Evolutionary conservation across 805 yeast species (phyloP), one percentile per base, ranked within the genome.

Genomic region (Wickerhamiella slavikovae): DNA sequence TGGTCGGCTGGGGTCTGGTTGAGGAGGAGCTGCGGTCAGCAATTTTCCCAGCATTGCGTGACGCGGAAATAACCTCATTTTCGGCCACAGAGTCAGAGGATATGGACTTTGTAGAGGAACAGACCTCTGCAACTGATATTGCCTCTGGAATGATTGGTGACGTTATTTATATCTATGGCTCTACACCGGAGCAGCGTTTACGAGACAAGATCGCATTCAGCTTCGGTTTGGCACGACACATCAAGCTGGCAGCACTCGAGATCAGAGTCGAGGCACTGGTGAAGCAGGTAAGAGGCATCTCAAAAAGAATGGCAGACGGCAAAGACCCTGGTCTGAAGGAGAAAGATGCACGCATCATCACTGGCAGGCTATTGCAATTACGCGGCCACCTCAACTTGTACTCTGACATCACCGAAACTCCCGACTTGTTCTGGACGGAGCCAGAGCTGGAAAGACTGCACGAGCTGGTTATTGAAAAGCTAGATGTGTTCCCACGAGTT

Each of bases 341-440:
- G 17, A 30, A 44, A 12, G 80, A 77, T 22, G 69, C 75, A 3
- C 51, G 80, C 29, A 59, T 58, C 39, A 57, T 71, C 4, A 78
- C 89, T 0, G 94, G 94, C 0, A 58, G 71, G 31, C 55, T 83
- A 15, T 66, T 83, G 38, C 54, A 78, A 25, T 55, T 83, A 10
- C 57, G 95, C 35, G 93, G 93, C 1, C 74, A 74, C 39, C 59
- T 83, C 39, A 83, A 83, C 41, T 54, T 83, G 19, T 80, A 83
- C 49, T 75, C 85, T 7, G 93, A 82, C 43, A 60, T 83, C 35
- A 78, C 79, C 18, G 94, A 82, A 41, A 79, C 91, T 0, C 95
- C 95, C 0, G 95, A 83, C 48, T 52, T 80, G 25, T 83, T 82
- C 50, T 83, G 95, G 95, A 66, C 79, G 27, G 93, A 82, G 45